phyloP scores from a whole-genome alignment of 306 rosid species.

The Begonia peltatifolia region DNA sequence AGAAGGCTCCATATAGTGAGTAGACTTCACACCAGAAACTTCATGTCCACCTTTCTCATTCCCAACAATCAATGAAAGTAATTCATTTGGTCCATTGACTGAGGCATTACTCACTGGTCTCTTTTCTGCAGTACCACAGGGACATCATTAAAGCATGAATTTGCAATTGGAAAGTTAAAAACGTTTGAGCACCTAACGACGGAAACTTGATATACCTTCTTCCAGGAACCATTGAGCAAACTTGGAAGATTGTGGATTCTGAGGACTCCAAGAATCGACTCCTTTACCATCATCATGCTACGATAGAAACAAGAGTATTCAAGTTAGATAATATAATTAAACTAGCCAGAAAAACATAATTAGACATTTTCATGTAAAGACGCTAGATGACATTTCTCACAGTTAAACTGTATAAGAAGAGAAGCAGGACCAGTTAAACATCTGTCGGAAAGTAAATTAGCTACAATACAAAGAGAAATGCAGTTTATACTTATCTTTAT shows the following conservation, averaged over 20 bases:
- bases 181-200: slow-evolving; percentile 10
- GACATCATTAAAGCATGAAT: slow-evolving; percentile 4
- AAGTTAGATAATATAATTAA: no score
- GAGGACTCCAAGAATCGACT: slow-evolving; percentile 45
- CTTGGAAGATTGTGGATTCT: slow-evolving; percentile 55
- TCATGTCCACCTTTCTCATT: slow-evolving; percentile 48
- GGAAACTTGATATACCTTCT: slow-evolving; percentile 42
- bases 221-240: slow-evolving; percentile 85
- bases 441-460: no score
- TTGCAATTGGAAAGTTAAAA: slow-evolving; percentile 11
- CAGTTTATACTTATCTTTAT: no score
- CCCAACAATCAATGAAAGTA: slow-evolving; percentile 70
- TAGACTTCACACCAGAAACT: slow-evolving; percentile 24
- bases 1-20: slow-evolving; percentile 22
- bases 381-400: no score
- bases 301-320: neutral
- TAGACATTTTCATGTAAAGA: no score
- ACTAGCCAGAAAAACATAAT: no score
- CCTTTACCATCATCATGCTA: slow-evolving; percentile 36
- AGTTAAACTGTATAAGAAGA: no score
- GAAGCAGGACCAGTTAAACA: no score
- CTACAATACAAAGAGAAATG: no score
- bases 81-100: slow-evolving; percentile 46
- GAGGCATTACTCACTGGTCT: slow-evolving; percentile 35
- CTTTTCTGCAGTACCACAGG: slow-evolving; percentile 42